phyloP scores from a whole-genome alignment of 345 rosid genomes.

The Turnera subulata region DNA sequence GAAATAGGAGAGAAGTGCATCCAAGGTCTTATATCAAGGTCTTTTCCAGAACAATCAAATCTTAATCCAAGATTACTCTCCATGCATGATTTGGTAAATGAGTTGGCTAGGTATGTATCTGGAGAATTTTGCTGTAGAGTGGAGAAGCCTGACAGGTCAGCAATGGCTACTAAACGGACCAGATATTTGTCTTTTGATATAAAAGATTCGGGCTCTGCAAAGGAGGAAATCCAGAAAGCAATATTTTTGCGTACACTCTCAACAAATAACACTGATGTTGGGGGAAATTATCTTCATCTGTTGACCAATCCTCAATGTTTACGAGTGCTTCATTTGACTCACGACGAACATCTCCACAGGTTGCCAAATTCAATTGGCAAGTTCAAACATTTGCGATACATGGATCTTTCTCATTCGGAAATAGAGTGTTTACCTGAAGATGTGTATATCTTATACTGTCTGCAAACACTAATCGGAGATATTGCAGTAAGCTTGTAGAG shows the following conservation, averaged over 20 bases:
- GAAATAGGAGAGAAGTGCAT: no score
- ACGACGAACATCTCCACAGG: not conserved
- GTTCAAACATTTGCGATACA: constrained; percentile 9
- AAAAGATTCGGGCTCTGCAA: not conserved
- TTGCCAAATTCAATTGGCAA: constrained; percentile 3
- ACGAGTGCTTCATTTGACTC: constrained; percentile 9
- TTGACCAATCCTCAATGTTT: not conserved
- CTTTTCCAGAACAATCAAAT: no score
- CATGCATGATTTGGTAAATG: constrained; percentile 9
- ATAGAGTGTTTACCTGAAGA: not conserved
- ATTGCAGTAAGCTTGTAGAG: not conserved
- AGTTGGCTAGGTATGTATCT: constrained; percentile 32
- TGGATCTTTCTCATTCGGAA: constrained; percentile 1
- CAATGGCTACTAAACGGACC: constrained; percentile 17
- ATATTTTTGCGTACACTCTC: constrained; percentile 11
- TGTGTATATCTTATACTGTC: not conserved
- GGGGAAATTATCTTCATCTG: no score
- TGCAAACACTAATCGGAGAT: not conserved
- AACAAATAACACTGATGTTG: no score
- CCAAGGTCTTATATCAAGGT: no score
- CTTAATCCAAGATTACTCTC: no score
- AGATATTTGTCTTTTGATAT: constrained; percentile 30
- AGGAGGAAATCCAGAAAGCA: not conserved
- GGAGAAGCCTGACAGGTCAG: constrained; percentile 15
- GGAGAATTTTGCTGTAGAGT: constrained; percentile 22